Conservation (phyloP, 2,329 filamentous ascomycete species). For the Pseudocercospora cruenta region DNA sequence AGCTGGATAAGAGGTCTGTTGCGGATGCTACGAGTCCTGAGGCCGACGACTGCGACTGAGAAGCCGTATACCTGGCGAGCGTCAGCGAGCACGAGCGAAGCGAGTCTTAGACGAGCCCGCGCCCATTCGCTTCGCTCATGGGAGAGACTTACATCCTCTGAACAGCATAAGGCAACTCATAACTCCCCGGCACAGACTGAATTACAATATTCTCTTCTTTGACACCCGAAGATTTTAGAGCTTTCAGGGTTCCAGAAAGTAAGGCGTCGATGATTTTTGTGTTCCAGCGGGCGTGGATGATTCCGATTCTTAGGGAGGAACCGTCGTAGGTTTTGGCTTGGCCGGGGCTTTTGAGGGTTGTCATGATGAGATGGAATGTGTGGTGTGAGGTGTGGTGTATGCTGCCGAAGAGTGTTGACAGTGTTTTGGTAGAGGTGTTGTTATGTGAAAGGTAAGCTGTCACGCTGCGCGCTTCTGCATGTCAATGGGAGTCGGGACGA, state of each 20-base stretch:
- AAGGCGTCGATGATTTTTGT: slow-evolving; percentile 82
- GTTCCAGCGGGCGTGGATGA: slow-evolving; percentile 97
- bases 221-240: slow-evolving; percentile 78
- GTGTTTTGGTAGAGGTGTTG: not conserved
- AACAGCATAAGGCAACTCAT: slow-evolving; percentile 89
- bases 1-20: slow-evolving; percentile 74
- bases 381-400: not conserved
- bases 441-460: not conserved
- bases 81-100: too few relatives aligned
- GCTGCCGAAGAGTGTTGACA: not conserved
- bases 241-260: slow-evolving; percentile 76
- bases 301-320: slow-evolving; percentile 78
- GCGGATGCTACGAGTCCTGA: slow-evolving; percentile 66
- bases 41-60: slow-evolving; percentile 66
- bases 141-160: slow-evolving; percentile 78
- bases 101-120: too few relatives aligned
- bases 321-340: slow-evolving; percentile 61
- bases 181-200: slow-evolving; percentile 89
- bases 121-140: too few relatives aligned
- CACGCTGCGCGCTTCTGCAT: not conserved
- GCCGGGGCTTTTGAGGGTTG: slow-evolving; percentile 66
- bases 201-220: slow-evolving; percentile 84
- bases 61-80: slow-evolving; percentile 37
- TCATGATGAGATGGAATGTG: slow-evolving; percentile 42
- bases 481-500: not conserved